Evolutionary conservation across 768 basidiomycete genomes (phyloP).

Genomic region (Lanmaoa rubissima): DNA sequence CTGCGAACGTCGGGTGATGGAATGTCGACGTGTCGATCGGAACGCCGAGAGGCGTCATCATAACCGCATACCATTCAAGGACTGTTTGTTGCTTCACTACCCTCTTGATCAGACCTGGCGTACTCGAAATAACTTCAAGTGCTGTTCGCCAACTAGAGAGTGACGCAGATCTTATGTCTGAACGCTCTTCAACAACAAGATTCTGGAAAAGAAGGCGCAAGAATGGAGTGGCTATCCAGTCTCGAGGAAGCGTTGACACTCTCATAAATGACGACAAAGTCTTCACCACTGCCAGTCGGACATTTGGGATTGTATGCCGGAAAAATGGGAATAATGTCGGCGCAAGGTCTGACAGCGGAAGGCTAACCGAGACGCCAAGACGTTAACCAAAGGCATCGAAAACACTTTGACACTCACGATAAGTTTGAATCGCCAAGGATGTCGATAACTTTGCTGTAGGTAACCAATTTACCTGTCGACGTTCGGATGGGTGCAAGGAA

Average conservation of each 20-base stretch:
- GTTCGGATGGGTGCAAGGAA: slow-evolving; percentile 4
- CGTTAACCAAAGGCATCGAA: slow-evolving; percentile 4
- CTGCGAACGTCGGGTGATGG: slow-evolving; percentile 55
- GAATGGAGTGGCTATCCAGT: slow-evolving; percentile 79
- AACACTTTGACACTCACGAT: slow-evolving; percentile 53
- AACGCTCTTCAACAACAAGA: slow-evolving; percentile 85
- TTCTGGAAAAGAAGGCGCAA: slow-evolving; percentile 91
- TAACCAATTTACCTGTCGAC: slow-evolving; percentile 72
- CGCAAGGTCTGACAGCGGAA: slow-evolving; percentile 78
- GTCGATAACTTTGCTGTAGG: slow-evolving; percentile 72
- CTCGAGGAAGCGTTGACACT: slow-evolving; percentile 66
- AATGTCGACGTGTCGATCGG: slow-evolving; percentile 71
- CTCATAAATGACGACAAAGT: slow-evolving; percentile 85
- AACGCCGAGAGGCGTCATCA: slow-evolving; percentile 88
- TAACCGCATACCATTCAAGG: slow-evolving; percentile 80
- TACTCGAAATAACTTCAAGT: slow-evolving; percentile 50
- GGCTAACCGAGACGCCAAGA: slow-evolving; percentile 38
- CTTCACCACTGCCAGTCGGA: slow-evolving; percentile 89
- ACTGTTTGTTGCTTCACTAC: slow-evolving; percentile 58
- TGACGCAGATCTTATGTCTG: slow-evolving; percentile 76
- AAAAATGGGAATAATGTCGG: slow-evolving; percentile 94
- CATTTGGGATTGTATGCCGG: slow-evolving; percentile 92
- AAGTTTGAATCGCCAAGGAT: slow-evolving; percentile 66
- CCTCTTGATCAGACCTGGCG: slow-evolving; percentile 48
- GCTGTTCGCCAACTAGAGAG: slow-evolving; percentile 73